Conservation (phyloP, 1,284 basidiomycete species). For the Microbotryum saponariae region DNA sequence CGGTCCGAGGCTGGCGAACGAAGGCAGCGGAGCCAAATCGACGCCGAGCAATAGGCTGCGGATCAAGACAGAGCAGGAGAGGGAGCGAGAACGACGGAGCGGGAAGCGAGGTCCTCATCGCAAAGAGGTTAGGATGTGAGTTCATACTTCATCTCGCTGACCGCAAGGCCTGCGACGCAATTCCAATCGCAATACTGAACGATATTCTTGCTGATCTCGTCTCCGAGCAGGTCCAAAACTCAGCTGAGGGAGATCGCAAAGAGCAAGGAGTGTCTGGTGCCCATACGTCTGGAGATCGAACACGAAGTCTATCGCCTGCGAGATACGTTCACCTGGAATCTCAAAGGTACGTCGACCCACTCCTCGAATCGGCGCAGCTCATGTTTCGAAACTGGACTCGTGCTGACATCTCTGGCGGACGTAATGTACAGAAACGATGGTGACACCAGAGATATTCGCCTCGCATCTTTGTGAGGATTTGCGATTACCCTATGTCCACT, state of each 20-base stretch:
- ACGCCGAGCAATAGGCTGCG: conserved; percentile 11
- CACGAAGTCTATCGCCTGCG: conserved; percentile 80
- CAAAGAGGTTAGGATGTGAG: conserved; percentile 41
- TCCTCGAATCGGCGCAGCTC: conserved; percentile 3
- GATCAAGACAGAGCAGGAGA: conserved; percentile 20
- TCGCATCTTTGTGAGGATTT: conserved; percentile 89
- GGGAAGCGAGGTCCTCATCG: conserved; percentile 36
- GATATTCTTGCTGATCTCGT: conserved; percentile 17
- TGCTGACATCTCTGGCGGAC: neutral
- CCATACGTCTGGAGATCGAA: conserved; percentile 90
- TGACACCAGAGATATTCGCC: conserved; percentile 84
- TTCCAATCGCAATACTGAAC: no score
- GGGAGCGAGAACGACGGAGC: conserved; percentile 19
- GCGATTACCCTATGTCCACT: conserved; percentile 56
- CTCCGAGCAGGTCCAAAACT: conserved; percentile 52
- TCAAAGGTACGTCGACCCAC: conserved; percentile 57
- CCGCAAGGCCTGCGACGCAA: no score
- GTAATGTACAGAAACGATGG: conserved; percentile 59
- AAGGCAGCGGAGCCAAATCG: neutral
- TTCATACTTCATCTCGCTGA: conserved; percentile 34
- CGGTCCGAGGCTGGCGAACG: conserved; percentile 11
- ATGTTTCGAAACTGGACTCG: conserved; percentile 1
- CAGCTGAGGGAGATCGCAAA: conserved; percentile 54
- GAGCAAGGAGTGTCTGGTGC: conserved; percentile 70
- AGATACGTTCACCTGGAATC: conserved; percentile 96